Percentiles rank a stretch among this genome's conserved stretches.
phyloP scores from a whole-genome alignment of 495 filamentous ascomycete genomes.

The Aspergillus nanangensis region DNA sequence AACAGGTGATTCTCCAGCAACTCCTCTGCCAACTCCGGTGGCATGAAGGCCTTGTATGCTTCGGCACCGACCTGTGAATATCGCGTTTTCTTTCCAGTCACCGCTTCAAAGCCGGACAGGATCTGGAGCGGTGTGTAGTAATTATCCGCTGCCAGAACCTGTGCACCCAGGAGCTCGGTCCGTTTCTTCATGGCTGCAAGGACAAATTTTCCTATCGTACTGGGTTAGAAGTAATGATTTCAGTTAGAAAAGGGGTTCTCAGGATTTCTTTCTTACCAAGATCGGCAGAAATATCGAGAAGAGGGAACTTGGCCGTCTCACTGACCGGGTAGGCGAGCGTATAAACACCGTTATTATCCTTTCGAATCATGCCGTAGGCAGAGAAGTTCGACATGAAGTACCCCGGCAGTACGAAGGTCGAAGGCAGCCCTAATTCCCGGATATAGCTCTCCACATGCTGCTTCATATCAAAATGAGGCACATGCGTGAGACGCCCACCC shows the following conservation, averaged over 20 bases:
- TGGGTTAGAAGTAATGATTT: neutral
- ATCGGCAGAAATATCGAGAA: slow-evolving; percentile 47
- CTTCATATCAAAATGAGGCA: slow-evolving; percentile 61
- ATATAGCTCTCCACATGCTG: slow-evolving; percentile 57
- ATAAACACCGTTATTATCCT: slow-evolving; percentile 14
- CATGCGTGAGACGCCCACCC: slow-evolving; percentile 29
- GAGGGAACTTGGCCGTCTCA: slow-evolving; percentile 39
- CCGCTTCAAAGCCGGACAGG: slow-evolving; percentile 43
- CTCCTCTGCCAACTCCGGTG: slow-evolving; percentile 40
- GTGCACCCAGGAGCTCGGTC: slow-evolving; percentile 13
- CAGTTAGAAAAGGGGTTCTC: slow-evolving; percentile 9
- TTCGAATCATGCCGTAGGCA: slow-evolving; percentile 10
- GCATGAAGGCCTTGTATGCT: slow-evolving; percentile 36
- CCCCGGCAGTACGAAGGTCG: slow-evolving; percentile 54
- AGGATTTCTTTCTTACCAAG: too few relatives aligned
- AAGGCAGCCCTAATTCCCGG: slow-evolving; percentile 39
- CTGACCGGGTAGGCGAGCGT: slow-evolving; percentile 7
- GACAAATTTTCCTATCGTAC: slow-evolving; percentile 46
- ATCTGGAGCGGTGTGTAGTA: slow-evolving; percentile 46
- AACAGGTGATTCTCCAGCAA: slow-evolving; percentile 51
- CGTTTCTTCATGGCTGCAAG: slow-evolving; percentile 35
- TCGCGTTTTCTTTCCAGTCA: slow-evolving; percentile 41
- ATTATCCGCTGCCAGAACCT: slow-evolving; percentile 39
- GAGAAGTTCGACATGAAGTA: slow-evolving; percentile 54
- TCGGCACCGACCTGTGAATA: slow-evolving; percentile 40